Base-by-base conservation (phyloP, 805 yeast species). In the Candida oleophila region DNA sequence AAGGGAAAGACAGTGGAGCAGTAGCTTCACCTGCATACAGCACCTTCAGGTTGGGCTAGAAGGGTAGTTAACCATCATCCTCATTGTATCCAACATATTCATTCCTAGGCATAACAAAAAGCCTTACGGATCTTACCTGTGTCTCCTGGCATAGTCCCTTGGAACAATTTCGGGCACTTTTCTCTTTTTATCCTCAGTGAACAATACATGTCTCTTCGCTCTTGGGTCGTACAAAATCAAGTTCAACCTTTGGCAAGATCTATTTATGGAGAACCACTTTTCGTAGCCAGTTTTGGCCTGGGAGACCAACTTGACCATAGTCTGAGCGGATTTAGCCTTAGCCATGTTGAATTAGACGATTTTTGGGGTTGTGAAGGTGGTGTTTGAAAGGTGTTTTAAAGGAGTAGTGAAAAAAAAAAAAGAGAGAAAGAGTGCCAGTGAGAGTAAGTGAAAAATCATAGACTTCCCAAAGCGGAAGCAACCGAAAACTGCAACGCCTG, bases 251-350 rank as follows among this genome's bases (percentile, higher is more conserved):
- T 88, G 87, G 2, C 95, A 82, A 45, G 87, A 82, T 72, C 97
- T 84, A 42, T 90, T 94, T 41, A 91, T 80, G 43, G 82, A 74
- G 54, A 90, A 80, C 63, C 90, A 85, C 62, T 95, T 82, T 62
- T 82, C 82, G 66, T 77, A 88, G 1, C 98, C 98, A 1, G 98
- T 91, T 56, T 85, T 81, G 15, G 97, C 98, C 2, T 94, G 78
- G 1, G 98, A 92, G 2, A 91, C 73, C 52, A 92, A 78, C 66
- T 89, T 89, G 48, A 92, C 85, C 61, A 91, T 83, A 3, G 96
- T 86, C 55, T 83, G 83, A 60, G 90, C 83, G 21, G 87, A 77
- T 68, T 88, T 88, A 39, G 85, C 82, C 65, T 86, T 62, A n/a
- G 68, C 67, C 68, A 64, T 49, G 39, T 50, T 44, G 47, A 54